A percentile compares a stretch with the other conserved stretches of the same genome.
phyloP scores from a whole-genome alignment of 2,329 filamentous ascomycete species.

The Orbilia brochopaga region DNA sequence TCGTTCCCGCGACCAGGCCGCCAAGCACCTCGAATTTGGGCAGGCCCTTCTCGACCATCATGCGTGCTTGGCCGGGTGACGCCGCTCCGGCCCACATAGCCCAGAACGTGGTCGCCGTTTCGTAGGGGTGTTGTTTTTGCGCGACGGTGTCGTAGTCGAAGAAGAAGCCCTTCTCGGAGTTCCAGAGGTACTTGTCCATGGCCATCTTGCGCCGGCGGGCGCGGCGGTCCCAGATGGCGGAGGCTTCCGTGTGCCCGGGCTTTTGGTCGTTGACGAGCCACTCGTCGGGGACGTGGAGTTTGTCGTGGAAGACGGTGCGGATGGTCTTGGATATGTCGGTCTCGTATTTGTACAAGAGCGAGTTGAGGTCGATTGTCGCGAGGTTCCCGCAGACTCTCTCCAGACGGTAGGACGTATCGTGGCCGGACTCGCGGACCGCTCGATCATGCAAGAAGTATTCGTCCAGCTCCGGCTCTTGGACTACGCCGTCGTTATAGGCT shows the following conservation, averaged over 20 bases:
- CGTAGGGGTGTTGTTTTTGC: slow-evolving; percentile 80
- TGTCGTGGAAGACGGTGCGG: slow-evolving; percentile 81
- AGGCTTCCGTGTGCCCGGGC: slow-evolving; percentile 76
- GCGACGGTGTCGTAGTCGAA: slow-evolving; percentile 94
- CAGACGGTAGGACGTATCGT: slow-evolving; percentile 93
- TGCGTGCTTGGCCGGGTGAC: slow-evolving; percentile 81
- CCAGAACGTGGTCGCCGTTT: slow-evolving; percentile 95
- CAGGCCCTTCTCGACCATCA: slow-evolving; percentile 78
- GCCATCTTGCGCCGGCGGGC: slow-evolving; percentile 80
- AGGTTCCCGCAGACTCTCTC: slow-evolving; percentile 86
- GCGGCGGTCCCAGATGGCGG: slow-evolving; percentile 86
- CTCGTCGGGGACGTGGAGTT: slow-evolving; percentile 78
- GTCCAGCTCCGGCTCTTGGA: slow-evolving; percentile 86
- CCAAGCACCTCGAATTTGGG: slow-evolving; percentile 88
- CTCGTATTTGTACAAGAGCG: slow-evolving; percentile 95
- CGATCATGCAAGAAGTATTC: slow-evolving; percentile 96
- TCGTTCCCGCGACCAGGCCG: slow-evolving; percentile 85
- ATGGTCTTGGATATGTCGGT: slow-evolving; percentile 88
- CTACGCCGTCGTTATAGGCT: slow-evolving; percentile 79
- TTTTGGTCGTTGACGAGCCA: slow-evolving; percentile 73
- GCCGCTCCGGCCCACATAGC: slow-evolving; percentile 93
- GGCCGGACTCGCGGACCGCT: slow-evolving; percentile 92
- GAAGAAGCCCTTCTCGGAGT: slow-evolving; percentile 90
- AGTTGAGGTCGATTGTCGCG: slow-evolving; percentile 93
- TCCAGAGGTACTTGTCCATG: slow-evolving; percentile 94